These are phyloP conservation scores for Picochlorum sp. DNA, from an alignment of 139 green algal species.

Conservation along the genomic window DNA sequence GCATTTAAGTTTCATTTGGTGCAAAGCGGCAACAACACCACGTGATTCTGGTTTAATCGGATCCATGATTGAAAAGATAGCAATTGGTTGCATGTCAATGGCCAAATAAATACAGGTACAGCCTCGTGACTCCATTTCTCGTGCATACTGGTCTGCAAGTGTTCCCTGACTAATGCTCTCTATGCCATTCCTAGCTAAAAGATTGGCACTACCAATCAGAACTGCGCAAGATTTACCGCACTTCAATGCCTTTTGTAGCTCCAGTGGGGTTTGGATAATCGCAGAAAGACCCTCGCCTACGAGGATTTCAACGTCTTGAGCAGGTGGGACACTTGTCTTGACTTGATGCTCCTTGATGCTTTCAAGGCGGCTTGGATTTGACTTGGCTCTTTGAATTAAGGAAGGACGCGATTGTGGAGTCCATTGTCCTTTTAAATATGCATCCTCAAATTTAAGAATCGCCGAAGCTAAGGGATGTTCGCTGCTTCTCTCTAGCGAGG, in stretches of 20 bases:
- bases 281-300: constrained; percentile 25
- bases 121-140: constrained; percentile 23
- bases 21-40: constrained; percentile 62
- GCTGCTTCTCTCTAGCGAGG: constrained; percentile 63
- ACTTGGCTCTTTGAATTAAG: not conserved
- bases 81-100: not conserved
- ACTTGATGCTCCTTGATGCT: constrained; percentile 1
- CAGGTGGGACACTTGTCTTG: not conserved
- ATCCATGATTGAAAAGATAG: not conserved
- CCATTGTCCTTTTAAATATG: not conserved
- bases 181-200: constrained; percentile 36
- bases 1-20: constrained; percentile 33
- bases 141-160: constrained; percentile 40
- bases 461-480: constrained; percentile 86
- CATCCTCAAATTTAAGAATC: constrained; percentile 49
- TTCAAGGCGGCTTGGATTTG: not conserved
- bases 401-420: not conserved
- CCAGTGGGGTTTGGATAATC: constrained; percentile 9
- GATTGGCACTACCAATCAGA: constrained; percentile 55
- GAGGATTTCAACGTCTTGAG: not conserved
- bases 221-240: constrained; percentile 8
- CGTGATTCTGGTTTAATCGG: constrained; percentile 72
- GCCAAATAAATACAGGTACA: constrained; percentile 28
- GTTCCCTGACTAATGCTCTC: not conserved
- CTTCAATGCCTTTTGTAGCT: not conserved